A percentile compares a stretch with the other conserved stretches of the same genome.
These are phyloP conservation scores for Blastocrithidia nonstop DNA, from an alignment of 208 protist genomes.

Conservation along the genomic window DNA sequence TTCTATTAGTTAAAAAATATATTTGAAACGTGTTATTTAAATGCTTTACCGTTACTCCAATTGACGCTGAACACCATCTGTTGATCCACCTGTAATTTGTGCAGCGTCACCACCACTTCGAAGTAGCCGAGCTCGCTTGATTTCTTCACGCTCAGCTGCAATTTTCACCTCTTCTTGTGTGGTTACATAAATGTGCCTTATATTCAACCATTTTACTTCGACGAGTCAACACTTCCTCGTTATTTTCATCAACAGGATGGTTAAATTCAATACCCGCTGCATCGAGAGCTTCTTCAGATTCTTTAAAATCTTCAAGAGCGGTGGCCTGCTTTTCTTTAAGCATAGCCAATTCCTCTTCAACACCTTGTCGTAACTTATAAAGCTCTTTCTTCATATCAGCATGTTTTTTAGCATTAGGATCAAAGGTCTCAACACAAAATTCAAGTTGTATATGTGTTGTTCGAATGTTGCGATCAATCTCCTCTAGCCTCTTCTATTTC, in stretches of 20 bases:
- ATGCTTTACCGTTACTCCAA: too few relatives aligned
- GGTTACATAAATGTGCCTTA: constrained; percentile 53
- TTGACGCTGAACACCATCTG: too few relatives aligned
- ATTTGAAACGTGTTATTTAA: too few relatives aligned
- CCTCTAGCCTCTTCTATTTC: constrained; percentile 55
- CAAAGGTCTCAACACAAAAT: constrained; percentile 72
- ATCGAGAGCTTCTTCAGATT: constrained; percentile 56
- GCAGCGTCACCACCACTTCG: constrained; percentile 10
- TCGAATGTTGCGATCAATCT: constrained; percentile 66
- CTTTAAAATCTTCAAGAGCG: constrained; percentile 58
- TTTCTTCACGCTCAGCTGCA: too few relatives aligned
- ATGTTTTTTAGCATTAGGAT: constrained; percentile 63
- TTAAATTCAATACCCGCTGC: constrained; percentile 51
- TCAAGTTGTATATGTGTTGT: constrained; percentile 62
- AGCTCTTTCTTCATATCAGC: too few relatives aligned
- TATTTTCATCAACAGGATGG: constrained; percentile 48
- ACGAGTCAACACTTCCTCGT: constrained; percentile 60
- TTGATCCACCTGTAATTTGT: constrained; percentile 19
- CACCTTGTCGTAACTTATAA: constrained; percentile 48
- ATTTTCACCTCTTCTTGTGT: too few relatives aligned
- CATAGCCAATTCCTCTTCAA: constrained; percentile 68
- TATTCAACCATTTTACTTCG: constrained; percentile 81
- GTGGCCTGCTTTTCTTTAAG: constrained; percentile 60
- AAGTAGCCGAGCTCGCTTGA: constrained; percentile 52
- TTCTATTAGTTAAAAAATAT: too few relatives aligned